phyloP scores from a whole-genome alignment of 345 rosid genomes.

The Trapa bicornis region DNA sequence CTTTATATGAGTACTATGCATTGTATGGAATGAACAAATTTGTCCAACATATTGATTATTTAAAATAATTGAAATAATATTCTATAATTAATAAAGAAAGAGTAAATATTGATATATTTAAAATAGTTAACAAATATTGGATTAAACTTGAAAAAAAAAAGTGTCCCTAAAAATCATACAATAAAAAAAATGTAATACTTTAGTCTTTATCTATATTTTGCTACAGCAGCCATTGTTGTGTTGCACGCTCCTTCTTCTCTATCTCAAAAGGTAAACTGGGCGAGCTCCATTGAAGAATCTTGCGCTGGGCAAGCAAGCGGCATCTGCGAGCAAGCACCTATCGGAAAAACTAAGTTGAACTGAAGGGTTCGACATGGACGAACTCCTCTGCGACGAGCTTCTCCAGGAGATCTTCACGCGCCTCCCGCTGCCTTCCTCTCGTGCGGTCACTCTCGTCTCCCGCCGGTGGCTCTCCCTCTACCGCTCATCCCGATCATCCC shows the following conservation, averaged over 20 bases:
- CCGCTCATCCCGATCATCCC: conserved; percentile 51
- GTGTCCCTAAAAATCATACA: too few species aligned
- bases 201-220: too few species aligned
- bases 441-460: conserved; percentile 55
- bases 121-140: too few species aligned
- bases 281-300: neutral
- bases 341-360: neutral
- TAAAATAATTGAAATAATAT: too few species aligned
- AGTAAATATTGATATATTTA: too few species aligned
- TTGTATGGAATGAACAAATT: too few species aligned
- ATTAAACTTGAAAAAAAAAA: too few species aligned
- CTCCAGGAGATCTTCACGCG: conserved; percentile 57
- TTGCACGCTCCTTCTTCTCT: conserved; percentile 8
- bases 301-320: neutral
- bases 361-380: conserved; percentile 30
- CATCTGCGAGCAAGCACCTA: neutral
- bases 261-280: neutral
- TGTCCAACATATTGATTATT: too few species aligned
- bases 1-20: too few species aligned
- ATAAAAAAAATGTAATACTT: too few species aligned
- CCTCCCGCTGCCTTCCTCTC: conserved; percentile 25
- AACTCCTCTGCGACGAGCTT: conserved; percentile 57
- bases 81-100: too few species aligned
- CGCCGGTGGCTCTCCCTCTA: conserved; percentile 85
- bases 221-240: neutral